Evolutionary conservation across 129 eudicot species (phyloP), one percentile per base, ranked within the genome.

Genomic region (Logfia minima): DNA sequence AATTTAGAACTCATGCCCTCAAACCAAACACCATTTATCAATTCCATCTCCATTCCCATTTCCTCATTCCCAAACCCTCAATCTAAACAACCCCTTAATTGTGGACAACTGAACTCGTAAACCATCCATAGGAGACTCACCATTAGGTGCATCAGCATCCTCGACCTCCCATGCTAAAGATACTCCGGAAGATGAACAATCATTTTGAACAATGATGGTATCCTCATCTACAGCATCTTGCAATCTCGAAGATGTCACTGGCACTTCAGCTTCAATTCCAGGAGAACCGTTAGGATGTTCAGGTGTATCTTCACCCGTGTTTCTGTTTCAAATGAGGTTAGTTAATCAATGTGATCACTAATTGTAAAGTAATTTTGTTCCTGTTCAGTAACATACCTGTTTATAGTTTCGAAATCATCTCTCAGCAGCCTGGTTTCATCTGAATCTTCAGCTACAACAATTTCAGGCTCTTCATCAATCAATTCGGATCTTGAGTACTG

Each of bases 61-160:
- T 48, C n/a, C n/a, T 13, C 6, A 48, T 48, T 13, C 4, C n/a
- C 6, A 48, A 48, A 48, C 55, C 17, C 55, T 48, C 55, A 14
- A 48, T 14, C 55, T 3, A 48, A 48, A 48, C 55, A 48, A 48
- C 55, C 55, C n/a, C 1, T 48, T 48, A 48, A 3, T 2, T 48
- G 28, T 58, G 21, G 26, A 58, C 11, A 58, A 19, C 26, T 58
- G 63, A 58, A 58, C 26, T 58, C 13, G 1, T 58, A 58, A 22
- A 58, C 24, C 63, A n/a, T 58, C 26, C 63, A 58, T 32, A 67
- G 21, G 39, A 67, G 17, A 67, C 72, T 68, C 37, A 68, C 99
- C 91, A 68, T 80, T 71, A 55, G 99, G 99, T 23, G 96, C 97
- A 88, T 91, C 93, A 75, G 79, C 71, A 72, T 84, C 88, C 83